A percentile compares a stretch with the other conserved stretches of the same genome.
Conservation (phyloP, 192 early-diverging fungal species). For the Podila epicladia region DNA sequence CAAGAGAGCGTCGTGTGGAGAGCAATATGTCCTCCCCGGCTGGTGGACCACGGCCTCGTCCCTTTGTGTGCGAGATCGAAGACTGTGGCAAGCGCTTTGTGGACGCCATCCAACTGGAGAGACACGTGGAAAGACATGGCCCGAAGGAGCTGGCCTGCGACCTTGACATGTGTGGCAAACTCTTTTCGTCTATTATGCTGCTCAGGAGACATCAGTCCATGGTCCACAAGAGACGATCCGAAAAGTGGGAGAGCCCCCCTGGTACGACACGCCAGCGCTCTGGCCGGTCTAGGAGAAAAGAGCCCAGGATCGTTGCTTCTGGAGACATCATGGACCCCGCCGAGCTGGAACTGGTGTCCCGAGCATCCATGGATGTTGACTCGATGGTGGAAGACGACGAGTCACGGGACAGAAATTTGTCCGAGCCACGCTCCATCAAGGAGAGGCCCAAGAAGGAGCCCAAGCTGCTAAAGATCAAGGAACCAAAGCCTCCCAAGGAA, state of each 20-base stretch:
- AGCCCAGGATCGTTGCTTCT: constrained; percentile 46
- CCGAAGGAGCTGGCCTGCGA: constrained; percentile 50
- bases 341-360: constrained; percentile 16
- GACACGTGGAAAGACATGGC: constrained; percentile 43
- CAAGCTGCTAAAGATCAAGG: constrained; percentile 17
- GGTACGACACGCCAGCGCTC: constrained; percentile 35
- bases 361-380: constrained; percentile 22
- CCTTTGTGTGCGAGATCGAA: constrained; percentile 44
- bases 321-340: constrained; percentile 42
- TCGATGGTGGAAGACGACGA: constrained; percentile 11
- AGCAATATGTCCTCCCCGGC: constrained; percentile 25
- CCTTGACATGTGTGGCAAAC: constrained; percentile 44
- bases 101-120: constrained; percentile 43
- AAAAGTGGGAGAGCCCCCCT: constrained; percentile 50
- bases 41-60: constrained; percentile 21
- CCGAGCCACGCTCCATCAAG: background rate
- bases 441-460: background rate
- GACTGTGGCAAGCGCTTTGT: constrained; percentile 51
- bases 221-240: constrained; percentile 48
- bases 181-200: constrained; percentile 45
- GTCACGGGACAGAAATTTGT: background rate
- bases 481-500: constrained; percentile 4
- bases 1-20: constrained; percentile 9
- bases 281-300: constrained; percentile 44
- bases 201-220: constrained; percentile 48